Percentiles rank a stretch among this genome's conserved stretches.
Conservation (phyloP, 805 yeast species). For the Monosporozyma siamensis region DNA sequence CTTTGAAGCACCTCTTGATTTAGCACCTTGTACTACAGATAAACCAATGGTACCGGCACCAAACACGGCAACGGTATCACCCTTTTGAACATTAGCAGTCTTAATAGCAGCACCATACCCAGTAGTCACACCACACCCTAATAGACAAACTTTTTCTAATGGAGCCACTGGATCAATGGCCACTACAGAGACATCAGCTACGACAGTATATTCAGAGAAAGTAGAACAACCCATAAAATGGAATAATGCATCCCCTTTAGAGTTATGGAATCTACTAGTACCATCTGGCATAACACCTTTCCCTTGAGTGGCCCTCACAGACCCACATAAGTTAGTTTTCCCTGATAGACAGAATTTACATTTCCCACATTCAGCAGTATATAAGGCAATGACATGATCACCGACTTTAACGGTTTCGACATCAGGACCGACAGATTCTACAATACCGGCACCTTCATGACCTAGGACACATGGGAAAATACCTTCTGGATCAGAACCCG, state of each 20-base stretch:
- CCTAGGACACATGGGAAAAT: conserved; percentile 89
- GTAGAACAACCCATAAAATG: conserved; percentile 99
- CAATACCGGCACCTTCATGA: conserved; percentile 97
- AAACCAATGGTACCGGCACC: conserved; percentile 98
- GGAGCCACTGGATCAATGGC: conserved; percentile 81
- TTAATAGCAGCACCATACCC: conserved; percentile 97
- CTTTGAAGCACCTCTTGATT: conserved; percentile 66
- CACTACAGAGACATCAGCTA: conserved; percentile 93
- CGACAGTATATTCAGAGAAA: conserved; percentile 94
- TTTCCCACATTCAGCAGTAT: conserved; percentile 93
- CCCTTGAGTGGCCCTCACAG: conserved; percentile 96
- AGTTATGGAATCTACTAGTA: conserved; percentile 75
- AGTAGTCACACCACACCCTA: conserved; percentile 98
- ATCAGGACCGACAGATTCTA: conserved; percentile 90
- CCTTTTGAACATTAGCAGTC: conserved; percentile 78
- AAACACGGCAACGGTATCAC: conserved; percentile 91
- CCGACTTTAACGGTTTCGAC: conserved; percentile 87
- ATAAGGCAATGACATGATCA: conserved; percentile 85
- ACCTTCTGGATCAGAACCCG: conserved; percentile 95
- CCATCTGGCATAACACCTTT: conserved; percentile 99
- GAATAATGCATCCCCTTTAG: conserved; percentile 68
- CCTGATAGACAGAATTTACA: conserved; percentile 94
- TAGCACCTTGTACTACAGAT: conserved; percentile 93
- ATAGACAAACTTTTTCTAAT: conserved; percentile 76
- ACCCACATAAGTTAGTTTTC: conserved; percentile 92